Base-by-base conservation (phyloP, 2,329 filamentous ascomycete genomes). In the Colletotrichum neosansevieriae region DNA sequence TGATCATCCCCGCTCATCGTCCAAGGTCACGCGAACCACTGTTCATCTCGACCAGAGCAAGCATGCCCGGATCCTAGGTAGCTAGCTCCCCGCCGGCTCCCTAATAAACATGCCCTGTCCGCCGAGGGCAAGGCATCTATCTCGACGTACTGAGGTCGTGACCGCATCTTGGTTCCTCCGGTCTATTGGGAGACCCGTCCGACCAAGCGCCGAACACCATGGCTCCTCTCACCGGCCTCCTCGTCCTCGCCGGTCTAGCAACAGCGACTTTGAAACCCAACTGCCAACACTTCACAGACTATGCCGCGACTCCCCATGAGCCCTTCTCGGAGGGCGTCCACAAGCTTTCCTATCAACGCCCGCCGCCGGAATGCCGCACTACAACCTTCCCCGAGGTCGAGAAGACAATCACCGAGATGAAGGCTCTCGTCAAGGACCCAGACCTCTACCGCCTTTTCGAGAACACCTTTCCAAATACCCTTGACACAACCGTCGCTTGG, bases 311-410 rank as follows among this genome's bases (percentile, higher is more conserved):
- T 11, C 72, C 71, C 19, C 92, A 95, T 76, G 81, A 85, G 40
- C 95, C 95, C 1, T 89, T 90, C 74, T 97, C 93, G 71, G 80
- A 86, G n/a, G 94, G 95, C 12, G 89, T 88, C 7, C 87, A 96
- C 76, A 83, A 88, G 64, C 88, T 97, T 9, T 91, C 94, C 1
- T 97, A 87, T 77, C 94, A 97, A 82, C 88, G 95, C 32, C 95
- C 95, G 0, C 85, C 86, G 1, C 82, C 86, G 58, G 86, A 88
- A 74, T 98, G 94, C 77, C 91, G 94, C 58, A 97, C 93, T 1
- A 97, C 96, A 82, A 88, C 88, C 70, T 92, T 93, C 2, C 86
- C 89, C 2, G 85, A 89, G 7, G 92, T 97, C 4, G 95, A 98
- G 76, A 82, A 89, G 61, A 87, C 92, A 49, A 93, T 98, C 67